Conservation (phyloP, 2,329 filamentous ascomycete genomes). For the Ceratocystis ficicola region DNA sequence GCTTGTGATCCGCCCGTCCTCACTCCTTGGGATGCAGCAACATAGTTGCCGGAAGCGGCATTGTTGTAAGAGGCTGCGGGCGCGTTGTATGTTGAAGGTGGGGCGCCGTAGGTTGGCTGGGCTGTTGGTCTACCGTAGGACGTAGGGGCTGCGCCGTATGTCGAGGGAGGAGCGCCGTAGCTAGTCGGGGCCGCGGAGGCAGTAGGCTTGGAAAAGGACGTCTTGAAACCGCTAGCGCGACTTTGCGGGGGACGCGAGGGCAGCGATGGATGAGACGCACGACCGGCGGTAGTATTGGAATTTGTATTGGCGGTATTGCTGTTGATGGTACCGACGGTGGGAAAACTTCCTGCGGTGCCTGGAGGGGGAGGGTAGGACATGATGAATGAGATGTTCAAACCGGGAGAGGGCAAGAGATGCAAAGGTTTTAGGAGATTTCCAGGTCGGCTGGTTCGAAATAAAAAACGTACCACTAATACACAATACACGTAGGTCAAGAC, state of each 20-base stretch:
- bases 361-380: slow-evolving; percentile 83
- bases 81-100: slow-evolving; percentile 32
- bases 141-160: slow-evolving; percentile 13
- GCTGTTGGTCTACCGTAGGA: slow-evolving; percentile 23
- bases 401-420: background rate
- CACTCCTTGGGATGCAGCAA: slow-evolving; percentile 21
- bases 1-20: background rate
- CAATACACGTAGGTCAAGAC: background rate
- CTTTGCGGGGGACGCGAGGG: slow-evolving; percentile 65
- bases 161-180: slow-evolving; percentile 27
- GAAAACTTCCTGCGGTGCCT: slow-evolving; percentile 47
- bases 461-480: slow-evolving; percentile 3
- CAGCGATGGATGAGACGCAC: slow-evolving; percentile 46
- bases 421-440: background rate
- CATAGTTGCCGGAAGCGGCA: slow-evolving; percentile 27
- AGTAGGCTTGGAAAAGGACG: slow-evolving; percentile 37
- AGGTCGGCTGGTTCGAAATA: background rate
- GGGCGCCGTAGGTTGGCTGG: slow-evolving; percentile 35
- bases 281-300: slow-evolving; percentile 17
- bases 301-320: background rate
- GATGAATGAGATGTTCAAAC: slow-evolving; percentile 42
- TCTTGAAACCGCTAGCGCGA: slow-evolving; percentile 35
- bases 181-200: slow-evolving; percentile 29
- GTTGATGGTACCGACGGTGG: slow-evolving; percentile 26
- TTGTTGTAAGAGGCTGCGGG: slow-evolving; percentile 26